Percentiles rank a stretch among this genome's conserved stretches.
These are phyloP conservation scores for Lenwebbia sp. DNA, from an alignment of 345 rosid genomes.

Conservation along the genomic window DNA sequence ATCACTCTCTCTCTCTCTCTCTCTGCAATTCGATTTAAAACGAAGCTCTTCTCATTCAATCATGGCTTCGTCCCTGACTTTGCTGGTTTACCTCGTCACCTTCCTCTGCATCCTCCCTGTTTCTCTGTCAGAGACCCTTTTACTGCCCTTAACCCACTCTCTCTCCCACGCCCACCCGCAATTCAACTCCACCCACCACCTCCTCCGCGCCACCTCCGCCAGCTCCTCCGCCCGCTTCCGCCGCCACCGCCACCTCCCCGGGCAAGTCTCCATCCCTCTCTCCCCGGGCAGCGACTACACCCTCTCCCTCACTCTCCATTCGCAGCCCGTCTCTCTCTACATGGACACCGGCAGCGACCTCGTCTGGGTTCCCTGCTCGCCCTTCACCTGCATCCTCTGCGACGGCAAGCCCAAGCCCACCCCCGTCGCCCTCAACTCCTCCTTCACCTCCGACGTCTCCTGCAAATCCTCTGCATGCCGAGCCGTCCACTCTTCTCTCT, in stretches of 20 bases:
- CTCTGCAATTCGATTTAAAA: background rate
- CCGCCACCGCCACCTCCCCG: conserved; percentile 21
- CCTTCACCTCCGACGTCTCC: conserved; percentile 39
- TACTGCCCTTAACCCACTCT: conserved; percentile 56
- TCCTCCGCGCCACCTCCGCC: conserved; percentile 58
- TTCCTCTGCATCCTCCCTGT: background rate
- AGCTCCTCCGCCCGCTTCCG: conserved; percentile 63
- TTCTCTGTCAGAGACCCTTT: background rate
- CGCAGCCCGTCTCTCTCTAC: conserved; percentile 61
- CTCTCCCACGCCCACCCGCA: conserved; percentile 34
- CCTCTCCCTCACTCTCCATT: conserved; percentile 37
- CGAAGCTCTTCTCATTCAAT: background rate
- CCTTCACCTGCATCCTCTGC: conserved; percentile 84
- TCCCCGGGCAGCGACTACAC: conserved; percentile 87
- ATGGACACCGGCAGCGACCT: conserved; percentile 96
- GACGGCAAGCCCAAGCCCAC: conserved; percentile 43
- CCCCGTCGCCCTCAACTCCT: conserved; percentile 19
- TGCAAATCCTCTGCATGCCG: conserved; percentile 79
- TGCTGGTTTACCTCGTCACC: background rate
- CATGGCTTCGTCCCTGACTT: background rate
- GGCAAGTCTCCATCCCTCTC: conserved; percentile 55
- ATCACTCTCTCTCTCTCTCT: background rate
- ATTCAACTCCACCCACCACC: conserved; percentile 54
- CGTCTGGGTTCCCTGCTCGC: conserved; percentile 94
- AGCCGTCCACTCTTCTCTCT: conserved; percentile 52